Evolutionary conservation across 139 green algal genomes (phyloP), one percentile per base, ranked within the genome.

Genomic region (Chlamydomonas eustigma): DNA sequence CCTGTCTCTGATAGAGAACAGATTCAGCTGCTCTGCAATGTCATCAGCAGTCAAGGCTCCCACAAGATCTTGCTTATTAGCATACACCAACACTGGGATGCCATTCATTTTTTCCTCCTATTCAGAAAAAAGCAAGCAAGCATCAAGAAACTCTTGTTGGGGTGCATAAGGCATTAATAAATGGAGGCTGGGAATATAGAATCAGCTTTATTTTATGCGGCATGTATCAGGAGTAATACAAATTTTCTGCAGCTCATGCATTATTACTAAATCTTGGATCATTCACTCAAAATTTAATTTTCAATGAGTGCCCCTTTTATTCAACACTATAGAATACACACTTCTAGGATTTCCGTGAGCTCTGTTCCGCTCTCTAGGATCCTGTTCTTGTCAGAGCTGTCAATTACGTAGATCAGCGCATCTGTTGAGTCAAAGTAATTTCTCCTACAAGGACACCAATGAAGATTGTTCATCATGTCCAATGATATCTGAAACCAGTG

Each of bases 351-450:
- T 39, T 86, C 64, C 28, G 82, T 80, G 50, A 93, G 84, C 76
- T 96, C 91, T 22, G 83, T 74, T 1, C 84, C 83, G 25, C 84
- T 86, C 80, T 91, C 89, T 25, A 88, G 86, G 38, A 97, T 63
- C 33, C 91, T 81, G 78, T 91, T 92, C 2, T 71, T 68, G 87
- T 95, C 91, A 4, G 87, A 78, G 66, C 79, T 87, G 81, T 95
- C 91, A 68, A 95, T 91, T 18, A 95, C 91, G 70, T 93, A 95
- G 12, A 95, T 79, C 52, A 95, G 76, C 3, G 81, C 86, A 68
- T 94, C 89, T 31, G 91, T 95, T 28, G 83, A 64, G 6, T 95
- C 91, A 73, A 92, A 95, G 81, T 95, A 95, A 81, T 95, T 95
- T 1, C 88, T 83, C 88, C 88, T 91, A 73, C 39, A 64, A 18